phyloP scores from a whole-genome alignment of 1,284 basidiomycete species.

The Cystobasidiaceae sp. region DNA sequence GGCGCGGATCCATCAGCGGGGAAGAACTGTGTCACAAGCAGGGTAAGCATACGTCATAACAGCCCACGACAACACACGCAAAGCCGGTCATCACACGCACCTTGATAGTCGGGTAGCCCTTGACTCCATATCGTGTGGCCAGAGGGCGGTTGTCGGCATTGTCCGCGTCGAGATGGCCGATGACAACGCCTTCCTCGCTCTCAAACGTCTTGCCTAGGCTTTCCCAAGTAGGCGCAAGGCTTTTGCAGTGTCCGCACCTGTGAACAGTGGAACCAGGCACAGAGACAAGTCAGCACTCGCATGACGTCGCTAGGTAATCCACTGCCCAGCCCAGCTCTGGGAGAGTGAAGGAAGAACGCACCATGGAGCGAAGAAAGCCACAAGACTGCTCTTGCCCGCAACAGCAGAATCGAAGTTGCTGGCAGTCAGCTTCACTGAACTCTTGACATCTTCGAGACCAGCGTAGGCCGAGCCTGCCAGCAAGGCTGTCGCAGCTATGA shows the following conservation, averaged over 20 bases:
- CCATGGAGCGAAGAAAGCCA: constrained; percentile 43
- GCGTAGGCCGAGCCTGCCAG: constrained; percentile 47
- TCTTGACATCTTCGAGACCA: constrained; percentile 58
- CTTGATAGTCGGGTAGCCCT: constrained; percentile 79
- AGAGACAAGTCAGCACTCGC: no score
- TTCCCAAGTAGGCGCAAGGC: constrained; percentile 56
- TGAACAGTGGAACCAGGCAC: no score
- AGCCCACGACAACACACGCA: no score
- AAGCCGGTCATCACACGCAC: no score
- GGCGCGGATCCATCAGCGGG: constrained; percentile 55
- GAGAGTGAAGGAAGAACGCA: constrained; percentile 1
- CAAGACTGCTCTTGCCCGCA: constrained; percentile 27
- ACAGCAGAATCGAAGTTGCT: constrained; percentile 66
- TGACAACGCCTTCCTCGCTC: constrained; percentile 68
- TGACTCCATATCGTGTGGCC: constrained; percentile 66
- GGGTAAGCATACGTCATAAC: no score
- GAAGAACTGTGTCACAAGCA: constrained; percentile 81
- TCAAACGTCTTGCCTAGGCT: constrained; percentile 70
- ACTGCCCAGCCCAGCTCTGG: no score
- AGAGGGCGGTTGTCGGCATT: constrained; percentile 70
- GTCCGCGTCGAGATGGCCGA: constrained; percentile 89
- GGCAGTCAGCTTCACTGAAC: constrained; percentile 60
- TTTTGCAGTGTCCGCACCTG: constrained; percentile 51
- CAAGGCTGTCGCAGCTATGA: constrained; percentile 2
- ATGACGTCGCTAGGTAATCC: no score